Evolutionary conservation across 2,329 filamentous ascomycete genomes (phyloP), one percentile per base, ranked within the genome.

Genomic region (Arthrobotrys musiformis): DNA sequence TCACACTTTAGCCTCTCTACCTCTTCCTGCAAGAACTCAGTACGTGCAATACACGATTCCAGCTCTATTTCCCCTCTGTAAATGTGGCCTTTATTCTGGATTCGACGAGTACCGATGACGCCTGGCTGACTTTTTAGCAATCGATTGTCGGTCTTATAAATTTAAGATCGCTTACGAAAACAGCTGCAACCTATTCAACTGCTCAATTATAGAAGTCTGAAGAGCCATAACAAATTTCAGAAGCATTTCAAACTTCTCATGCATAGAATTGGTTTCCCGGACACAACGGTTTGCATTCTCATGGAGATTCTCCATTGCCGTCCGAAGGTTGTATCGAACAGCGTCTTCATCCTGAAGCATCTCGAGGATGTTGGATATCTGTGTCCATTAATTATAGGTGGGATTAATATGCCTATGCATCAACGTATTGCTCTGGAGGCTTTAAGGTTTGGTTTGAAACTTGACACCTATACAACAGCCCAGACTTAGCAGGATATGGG

Each of bases 331-430:
- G 19, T 70, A 70, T 15, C 67, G 54, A 1, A 56, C 67, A 17
- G 67, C 67, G 2, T 62, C 67, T n/a, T 70, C 56, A 54, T 70
- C 67, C 19, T 70, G 44, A 5, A 70, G 67, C 67, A 70, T 70
- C 13, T 70, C 67, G n/a, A 70, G 67, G 17, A 70, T 70, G 37
- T 70, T 70, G 11, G 67, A 70, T 42, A 70, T 42, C 67, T 70
- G 30, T 46, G 6, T 30, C 2, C 9, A 48, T 26, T 48, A 48
- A 42, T 61, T 24, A 11, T n/a, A 22, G 11, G 6, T 3, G 6
- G 15, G 13, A 6, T 48, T 15, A 48, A 26, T 26, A 48, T 26
- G 22, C n/a, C n/a, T n/a, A n/a, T n/a, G n/a, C n/a, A n/a, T n/a
- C n/a, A n/a, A n/a, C n/a, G n/a, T n/a, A n/a, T n/a, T n/a, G n/a